These are phyloP conservation scores for Apocynum venetum DNA, from an alignment of 257 asterid genomes.

Conservation along the genomic window DNA sequence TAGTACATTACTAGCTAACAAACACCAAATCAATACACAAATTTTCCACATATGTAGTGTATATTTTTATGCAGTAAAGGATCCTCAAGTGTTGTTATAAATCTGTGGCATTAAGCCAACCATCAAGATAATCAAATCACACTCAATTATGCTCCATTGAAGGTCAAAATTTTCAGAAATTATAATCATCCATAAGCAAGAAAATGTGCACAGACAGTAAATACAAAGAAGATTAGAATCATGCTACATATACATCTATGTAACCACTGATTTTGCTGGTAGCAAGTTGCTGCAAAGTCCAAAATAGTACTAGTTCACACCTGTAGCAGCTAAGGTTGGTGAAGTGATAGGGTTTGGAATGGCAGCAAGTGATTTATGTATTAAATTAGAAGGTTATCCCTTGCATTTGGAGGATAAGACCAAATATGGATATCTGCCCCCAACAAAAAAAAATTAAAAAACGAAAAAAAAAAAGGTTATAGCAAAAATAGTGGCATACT, in stretches of 20 bases:
- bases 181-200: neutral
- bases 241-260: neutral
- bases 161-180: neutral
- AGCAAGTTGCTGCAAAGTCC: slow-evolving; percentile 3
- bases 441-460: too few species aligned
- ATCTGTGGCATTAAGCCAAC: neutral
- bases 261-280: neutral
- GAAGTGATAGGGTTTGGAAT: neutral
- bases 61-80: neutral
- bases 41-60: neutral
- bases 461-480: too few species aligned
- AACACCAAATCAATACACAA: neutral
- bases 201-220: neutral
- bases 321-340: neutral
- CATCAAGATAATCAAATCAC: neutral
- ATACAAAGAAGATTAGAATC: neutral
- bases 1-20: neutral
- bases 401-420: slow-evolving; percentile 1
- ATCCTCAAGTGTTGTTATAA: neutral
- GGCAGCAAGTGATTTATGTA: neutral
- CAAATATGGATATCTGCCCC: neutral
- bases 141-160: neutral
- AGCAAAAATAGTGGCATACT: too few species aligned
- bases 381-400: neutral
- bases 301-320: neutral